These are phyloP conservation scores for Berberis thunbergii DNA, from an alignment of 164 flowering plant species.

Conservation along the genomic window DNA sequence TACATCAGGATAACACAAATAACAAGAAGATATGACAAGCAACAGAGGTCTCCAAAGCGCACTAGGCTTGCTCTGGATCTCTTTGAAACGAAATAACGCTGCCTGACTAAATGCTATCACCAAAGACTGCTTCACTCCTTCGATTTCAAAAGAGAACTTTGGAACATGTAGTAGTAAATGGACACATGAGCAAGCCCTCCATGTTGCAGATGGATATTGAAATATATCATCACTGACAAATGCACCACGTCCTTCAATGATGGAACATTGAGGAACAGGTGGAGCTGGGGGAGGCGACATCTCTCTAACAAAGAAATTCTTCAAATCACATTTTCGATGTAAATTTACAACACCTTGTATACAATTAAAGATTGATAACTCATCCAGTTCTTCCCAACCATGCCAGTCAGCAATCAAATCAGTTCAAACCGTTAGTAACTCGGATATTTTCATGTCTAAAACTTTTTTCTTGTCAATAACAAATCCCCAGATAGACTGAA, in stretches of 20 bases:
- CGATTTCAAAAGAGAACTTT: constrained; percentile 36
- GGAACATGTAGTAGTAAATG: constrained; percentile 55
- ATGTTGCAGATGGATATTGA: constrained; percentile 61
- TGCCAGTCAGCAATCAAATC: constrained; percentile 69
- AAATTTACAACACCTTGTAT: constrained; percentile 48
- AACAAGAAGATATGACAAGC: constrained; percentile 62
- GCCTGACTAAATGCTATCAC: constrained; percentile 35
- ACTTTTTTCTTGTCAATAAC: constrained; percentile 22
- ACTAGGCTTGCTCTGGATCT: constrained; percentile 39
- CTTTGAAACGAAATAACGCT: constrained; percentile 49
- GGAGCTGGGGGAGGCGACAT: constrained; percentile 60
- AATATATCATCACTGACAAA: constrained; percentile 53
- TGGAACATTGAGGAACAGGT: constrained; percentile 53
- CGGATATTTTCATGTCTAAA: constrained; percentile 41
- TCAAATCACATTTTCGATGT: constrained; percentile 30
- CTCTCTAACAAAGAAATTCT: constrained; percentile 31
- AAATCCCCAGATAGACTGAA: constrained; percentile 38
- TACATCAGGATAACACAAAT: constrained; percentile 45
- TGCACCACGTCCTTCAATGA: constrained; percentile 51
- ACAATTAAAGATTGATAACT: constrained; percentile 47
- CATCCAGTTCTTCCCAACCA: constrained; percentile 79
- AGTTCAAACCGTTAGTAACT: constrained; percentile 56
- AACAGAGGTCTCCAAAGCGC: constrained; percentile 65
- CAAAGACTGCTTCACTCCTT: constrained; percentile 49
- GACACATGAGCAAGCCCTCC: constrained; percentile 67